Evolutionary conservation across 495 filamentous ascomycete species (phyloP), one percentile per base, ranked within the genome.

Genomic region (Talaromyces adpressus): DNA sequence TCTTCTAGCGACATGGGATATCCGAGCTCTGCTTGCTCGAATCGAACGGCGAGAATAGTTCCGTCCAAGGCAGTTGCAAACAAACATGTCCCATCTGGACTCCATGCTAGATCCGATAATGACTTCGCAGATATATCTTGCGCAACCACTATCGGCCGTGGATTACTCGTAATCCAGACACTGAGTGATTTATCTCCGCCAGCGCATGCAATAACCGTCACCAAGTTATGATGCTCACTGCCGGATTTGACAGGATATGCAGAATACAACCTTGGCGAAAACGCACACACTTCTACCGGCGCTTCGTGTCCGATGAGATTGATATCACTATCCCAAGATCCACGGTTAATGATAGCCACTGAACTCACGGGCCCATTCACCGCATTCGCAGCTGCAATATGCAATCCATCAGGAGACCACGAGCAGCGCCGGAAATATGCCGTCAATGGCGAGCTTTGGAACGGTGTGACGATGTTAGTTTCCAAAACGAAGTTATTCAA

Each of bases 301-400:
- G 89, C 92, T 82, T 99, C 94, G 69, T 98, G 95, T 3, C 94
- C 94, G 60, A 99, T 95, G 32, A 99, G 78, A 73, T 96, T 96
- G 77, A 98, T 98, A 71, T 98, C 92, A 62, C 91, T 91, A 70
- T 97, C 92, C 94, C 94, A 99, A 9, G 82, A 85, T 23, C 91
- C 88, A 65, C 94, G 89, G 64, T 96, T 91, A 60, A 98, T 91
- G 57, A 99, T 97, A 16, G 93, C 94, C 11, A 97, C 93, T 0
- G 93, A 96, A 76, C 91, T 96, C 16, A 99, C 94, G 1, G 94
- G 94, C 0, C 94, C 94, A 70, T 99, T 99, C 18, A 93, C 90
- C 0, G 94, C 92, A 75, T 99, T 98, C 7, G 94, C 91, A 27
- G 93, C 95, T 1, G 95, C 95, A 65, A 99, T 97, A 68, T 97